These are phyloP conservation scores for Trapa incisa DNA, from an alignment of 345 rosid genomes.

Conservation along the genomic window DNA sequence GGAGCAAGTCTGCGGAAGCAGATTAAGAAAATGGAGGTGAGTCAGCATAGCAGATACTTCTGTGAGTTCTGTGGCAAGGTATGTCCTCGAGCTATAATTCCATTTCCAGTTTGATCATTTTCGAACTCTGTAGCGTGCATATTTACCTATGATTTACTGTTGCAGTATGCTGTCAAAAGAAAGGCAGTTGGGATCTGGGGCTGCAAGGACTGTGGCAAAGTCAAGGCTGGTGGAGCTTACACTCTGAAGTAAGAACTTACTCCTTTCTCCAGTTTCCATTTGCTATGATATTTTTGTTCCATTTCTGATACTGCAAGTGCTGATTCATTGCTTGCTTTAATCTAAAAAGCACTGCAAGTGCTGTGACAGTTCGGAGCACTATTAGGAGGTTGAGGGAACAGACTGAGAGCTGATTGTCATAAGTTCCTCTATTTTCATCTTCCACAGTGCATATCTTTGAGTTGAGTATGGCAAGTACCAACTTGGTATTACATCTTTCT, in stretches of 20 bases:
- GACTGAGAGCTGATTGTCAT: constrained; percentile 8
- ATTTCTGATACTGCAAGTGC: neutral
- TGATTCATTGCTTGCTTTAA: neutral
- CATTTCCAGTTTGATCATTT: neutral
- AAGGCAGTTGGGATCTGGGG: constrained; percentile 42
- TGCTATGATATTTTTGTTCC: neutral
- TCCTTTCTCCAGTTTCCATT: neutral
- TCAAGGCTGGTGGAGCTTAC: constrained; percentile 38
- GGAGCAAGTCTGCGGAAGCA: constrained; percentile 17
- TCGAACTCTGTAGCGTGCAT: neutral
- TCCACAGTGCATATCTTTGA: neutral
- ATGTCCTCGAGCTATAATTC: neutral
- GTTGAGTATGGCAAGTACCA: neutral
- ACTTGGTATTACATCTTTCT: neutral
- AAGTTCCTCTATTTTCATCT: neutral
- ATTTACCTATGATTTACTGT: neutral
- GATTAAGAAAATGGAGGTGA: constrained; percentile 14
- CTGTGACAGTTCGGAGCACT: constrained; percentile 16
- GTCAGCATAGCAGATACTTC: constrained; percentile 13
- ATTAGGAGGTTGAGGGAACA: constrained; percentile 17
- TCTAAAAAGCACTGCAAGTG: constrained; percentile 12
- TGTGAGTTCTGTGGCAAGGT: constrained; percentile 15
- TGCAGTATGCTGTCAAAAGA: constrained; percentile 34
- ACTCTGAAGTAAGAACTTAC: constrained; percentile 19
- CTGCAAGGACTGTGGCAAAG: constrained; percentile 34